Evolutionary conservation across 2,329 filamentous ascomycete genomes (phyloP).

Genomic region (Epichloe typhina): DNA sequence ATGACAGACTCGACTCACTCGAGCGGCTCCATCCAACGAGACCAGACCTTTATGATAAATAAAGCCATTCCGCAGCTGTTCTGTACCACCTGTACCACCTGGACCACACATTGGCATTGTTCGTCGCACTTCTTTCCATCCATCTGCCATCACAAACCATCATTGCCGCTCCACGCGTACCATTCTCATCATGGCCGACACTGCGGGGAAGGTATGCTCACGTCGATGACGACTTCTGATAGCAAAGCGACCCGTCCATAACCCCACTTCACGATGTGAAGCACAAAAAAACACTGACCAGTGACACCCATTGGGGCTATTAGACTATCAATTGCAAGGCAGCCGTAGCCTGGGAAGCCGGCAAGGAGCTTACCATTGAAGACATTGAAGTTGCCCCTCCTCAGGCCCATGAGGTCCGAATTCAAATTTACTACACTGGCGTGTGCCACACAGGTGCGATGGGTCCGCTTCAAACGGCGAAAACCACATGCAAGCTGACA

Average conservation of each 20-base stretch:
- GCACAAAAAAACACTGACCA: constrained; percentile 1
- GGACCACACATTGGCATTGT: too few species aligned
- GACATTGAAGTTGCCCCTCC: constrained; percentile 82
- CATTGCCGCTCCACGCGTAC: neutral
- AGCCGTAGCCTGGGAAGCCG: constrained; percentile 93
- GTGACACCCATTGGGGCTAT: neutral
- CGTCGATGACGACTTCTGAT: neutral
- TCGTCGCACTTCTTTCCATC: neutral
- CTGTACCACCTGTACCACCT: too few species aligned
- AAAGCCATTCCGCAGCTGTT: neutral
- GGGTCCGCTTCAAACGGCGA: neutral
- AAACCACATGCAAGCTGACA: constrained; percentile 4
- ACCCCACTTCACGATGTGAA: constrained; percentile 1
- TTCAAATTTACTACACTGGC: constrained; percentile 93
- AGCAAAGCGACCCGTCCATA: constrained; percentile 2
- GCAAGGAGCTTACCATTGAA: constrained; percentile 78
- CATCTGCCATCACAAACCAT: neutral
- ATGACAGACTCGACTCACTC: neutral
- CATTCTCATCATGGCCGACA: constrained; percentile 5
- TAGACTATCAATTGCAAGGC: constrained; percentile 96
- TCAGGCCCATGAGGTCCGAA: constrained; percentile 86
- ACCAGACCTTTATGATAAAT: neutral
- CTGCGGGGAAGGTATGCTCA: constrained; percentile 6
- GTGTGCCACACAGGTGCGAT: constrained; percentile 86
- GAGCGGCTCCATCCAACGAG: neutral